Conservation (phyloP, 371 early-diverging fungal species). For the Mucor saturninus region DNA sequence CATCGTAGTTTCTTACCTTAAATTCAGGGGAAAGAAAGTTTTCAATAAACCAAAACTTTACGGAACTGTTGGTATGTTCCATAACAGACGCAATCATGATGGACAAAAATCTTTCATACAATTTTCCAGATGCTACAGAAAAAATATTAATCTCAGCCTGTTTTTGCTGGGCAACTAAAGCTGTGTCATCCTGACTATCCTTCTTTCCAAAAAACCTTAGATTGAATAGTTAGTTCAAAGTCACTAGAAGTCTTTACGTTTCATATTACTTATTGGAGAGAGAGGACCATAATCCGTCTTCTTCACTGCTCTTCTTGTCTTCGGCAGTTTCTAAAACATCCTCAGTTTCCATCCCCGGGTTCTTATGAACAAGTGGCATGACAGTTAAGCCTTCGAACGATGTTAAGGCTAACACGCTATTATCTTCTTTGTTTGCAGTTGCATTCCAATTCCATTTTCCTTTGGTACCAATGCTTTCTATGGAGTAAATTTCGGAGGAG, state of each 20-base stretch:
- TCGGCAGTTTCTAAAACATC: constrained; percentile 67
- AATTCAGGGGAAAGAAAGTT: constrained; percentile 95
- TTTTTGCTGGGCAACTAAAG: constrained; percentile 21
- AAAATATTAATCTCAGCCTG: constrained; percentile 89
- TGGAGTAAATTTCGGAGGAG: constrained; percentile 75
- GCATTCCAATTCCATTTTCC: constrained; percentile 48
- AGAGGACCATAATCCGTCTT: constrained; percentile 60
- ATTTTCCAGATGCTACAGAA: constrained; percentile 95
- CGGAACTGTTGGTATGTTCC: constrained; percentile 81
- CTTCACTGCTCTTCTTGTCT: constrained; percentile 20
- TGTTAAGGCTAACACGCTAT: constrained; percentile 58
- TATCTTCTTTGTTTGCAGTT: constrained; percentile 14
- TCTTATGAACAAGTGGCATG: constrained; percentile 78
- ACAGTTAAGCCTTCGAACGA: constrained; percentile 86
- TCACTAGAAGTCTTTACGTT: background rate
- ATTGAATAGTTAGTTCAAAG: background rate
- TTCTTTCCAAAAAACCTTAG: constrained; percentile 26
- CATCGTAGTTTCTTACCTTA: constrained; percentile 54
- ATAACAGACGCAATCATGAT: constrained; percentile 96
- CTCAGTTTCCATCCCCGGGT: constrained; percentile 78
- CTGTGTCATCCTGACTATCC: background rate
- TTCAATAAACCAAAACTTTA: constrained; percentile 97
- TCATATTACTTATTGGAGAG: constrained; percentile 9
- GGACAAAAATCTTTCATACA: constrained; percentile 95
- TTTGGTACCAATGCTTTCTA: constrained; percentile 68